A percentile compares a stretch with the other conserved stretches of the same genome.
phyloP scores from a whole-genome alignment of 176 grass and related monocot species.

The Oropetium thomaeum region DNA sequence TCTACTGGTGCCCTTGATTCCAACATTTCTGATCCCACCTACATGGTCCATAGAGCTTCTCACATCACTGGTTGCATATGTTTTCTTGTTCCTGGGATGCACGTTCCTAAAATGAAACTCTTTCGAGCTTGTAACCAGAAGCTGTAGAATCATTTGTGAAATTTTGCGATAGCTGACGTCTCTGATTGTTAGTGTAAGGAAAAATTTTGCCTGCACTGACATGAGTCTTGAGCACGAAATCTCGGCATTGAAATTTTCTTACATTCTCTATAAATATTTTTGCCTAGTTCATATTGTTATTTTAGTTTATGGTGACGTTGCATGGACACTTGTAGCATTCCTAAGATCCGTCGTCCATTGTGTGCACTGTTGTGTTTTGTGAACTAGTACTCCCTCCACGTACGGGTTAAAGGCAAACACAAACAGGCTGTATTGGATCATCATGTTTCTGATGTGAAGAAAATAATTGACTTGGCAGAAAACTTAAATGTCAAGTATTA shows the following conservation, averaged over 20 bases:
- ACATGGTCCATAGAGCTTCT: slow-evolving; percentile 96
- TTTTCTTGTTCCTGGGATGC: slow-evolving; percentile 87
- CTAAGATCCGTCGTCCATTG: background rate
- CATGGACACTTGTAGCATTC: background rate
- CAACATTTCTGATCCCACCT: slow-evolving; percentile 67
- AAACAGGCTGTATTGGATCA: no score
- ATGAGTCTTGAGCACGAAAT: background rate
- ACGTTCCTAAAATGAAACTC: slow-evolving; percentile 73
- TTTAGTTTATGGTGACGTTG: background rate
- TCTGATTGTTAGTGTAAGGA: background rate
- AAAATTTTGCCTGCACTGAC: background rate
- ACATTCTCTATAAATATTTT: background rate
- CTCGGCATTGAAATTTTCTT: background rate
- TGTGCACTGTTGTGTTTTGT: background rate
- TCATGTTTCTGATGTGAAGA: no score
- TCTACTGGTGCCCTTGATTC: slow-evolving; percentile 69
- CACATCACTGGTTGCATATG: slow-evolving; percentile 76
- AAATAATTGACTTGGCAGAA: background rate
- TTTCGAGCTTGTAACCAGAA: slow-evolving; percentile 16
- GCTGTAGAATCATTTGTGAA: slow-evolving; percentile 15
- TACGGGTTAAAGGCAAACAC: no score
- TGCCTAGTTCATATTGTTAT: background rate
- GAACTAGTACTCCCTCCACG: background rate
- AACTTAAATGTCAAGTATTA: no score
- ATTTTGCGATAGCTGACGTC: slow-evolving; percentile 26